Percentiles rank a stretch among this genome's conserved stretches.
phyloP scores from a whole-genome alignment of 73 alveolate species.

The Halteria grandinella region DNA sequence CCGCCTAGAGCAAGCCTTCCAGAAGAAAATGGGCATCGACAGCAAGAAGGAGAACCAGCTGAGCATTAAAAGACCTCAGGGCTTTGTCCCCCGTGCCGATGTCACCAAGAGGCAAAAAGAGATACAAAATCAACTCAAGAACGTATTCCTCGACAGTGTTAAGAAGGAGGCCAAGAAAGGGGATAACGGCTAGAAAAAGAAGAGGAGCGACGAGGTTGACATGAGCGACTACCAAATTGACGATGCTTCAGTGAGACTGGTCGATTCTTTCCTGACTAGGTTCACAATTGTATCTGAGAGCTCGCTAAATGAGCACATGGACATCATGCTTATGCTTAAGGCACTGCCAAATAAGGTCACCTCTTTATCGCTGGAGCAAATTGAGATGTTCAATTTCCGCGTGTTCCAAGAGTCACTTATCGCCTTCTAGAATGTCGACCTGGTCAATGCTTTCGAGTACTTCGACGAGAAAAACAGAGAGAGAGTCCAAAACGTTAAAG shows the following conservation, averaged over 20 bases:
- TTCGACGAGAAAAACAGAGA: slow-evolving; percentile 71
- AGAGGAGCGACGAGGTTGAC: slow-evolving; percentile 8
- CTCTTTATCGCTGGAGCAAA: neutral
- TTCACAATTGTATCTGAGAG: slow-evolving; percentile 65
- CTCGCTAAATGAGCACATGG: slow-evolving; percentile 56
- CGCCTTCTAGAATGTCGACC: slow-evolving; percentile 60
- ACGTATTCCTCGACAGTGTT: slow-evolving; percentile 3
- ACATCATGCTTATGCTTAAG: slow-evolving; percentile 52
- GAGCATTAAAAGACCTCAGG: neutral
- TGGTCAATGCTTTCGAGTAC: slow-evolving; percentile 67
- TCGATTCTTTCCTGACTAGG: slow-evolving; percentile 51
- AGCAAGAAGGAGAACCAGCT: neutral
- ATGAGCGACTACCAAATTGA: slow-evolving; percentile 18
- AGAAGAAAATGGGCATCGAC: neutral
- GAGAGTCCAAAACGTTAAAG: slow-evolving; percentile 53
- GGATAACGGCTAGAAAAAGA: no score
- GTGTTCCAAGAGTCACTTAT: slow-evolving; percentile 59
- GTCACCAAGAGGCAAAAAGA: slow-evolving; percentile 3
- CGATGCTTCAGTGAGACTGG: slow-evolving; percentile 38
- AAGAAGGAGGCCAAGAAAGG: slow-evolving; percentile 12
- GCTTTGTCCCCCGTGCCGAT: neutral
- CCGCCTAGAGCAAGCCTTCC: neutral
- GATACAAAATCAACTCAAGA: neutral
- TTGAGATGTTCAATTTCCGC: slow-evolving; percentile 42
- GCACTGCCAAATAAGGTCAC: slow-evolving; percentile 54